Conservation (phyloP, 2,329 filamentous ascomycete species). For the Fusarium duplospermum region DNA sequence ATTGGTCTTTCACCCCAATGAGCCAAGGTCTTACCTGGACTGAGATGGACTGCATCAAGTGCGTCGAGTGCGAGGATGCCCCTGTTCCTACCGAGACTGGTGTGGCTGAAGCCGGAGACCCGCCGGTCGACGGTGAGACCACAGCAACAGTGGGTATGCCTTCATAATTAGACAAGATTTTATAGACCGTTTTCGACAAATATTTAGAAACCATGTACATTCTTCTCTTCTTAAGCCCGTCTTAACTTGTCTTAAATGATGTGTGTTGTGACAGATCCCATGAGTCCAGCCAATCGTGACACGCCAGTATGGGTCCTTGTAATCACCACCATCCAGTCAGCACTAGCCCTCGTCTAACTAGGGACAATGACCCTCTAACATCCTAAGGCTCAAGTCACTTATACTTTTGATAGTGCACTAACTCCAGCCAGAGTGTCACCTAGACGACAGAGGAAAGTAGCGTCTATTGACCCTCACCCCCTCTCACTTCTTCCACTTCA, state of each 20-base stretch:
- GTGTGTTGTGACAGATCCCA: too few species aligned
- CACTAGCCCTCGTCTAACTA: not conserved
- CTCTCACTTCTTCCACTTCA: not conserved
- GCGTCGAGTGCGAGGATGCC: not conserved
- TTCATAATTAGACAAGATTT: not conserved
- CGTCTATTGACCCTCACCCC: too few species aligned
- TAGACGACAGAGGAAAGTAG: too few species aligned
- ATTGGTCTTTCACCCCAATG: not conserved
- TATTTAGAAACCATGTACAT: not conserved
- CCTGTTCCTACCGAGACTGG: not conserved
- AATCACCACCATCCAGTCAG: not conserved
- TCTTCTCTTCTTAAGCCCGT: not conserved
- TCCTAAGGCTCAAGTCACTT: accelerated
- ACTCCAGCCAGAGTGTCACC: not conserved
- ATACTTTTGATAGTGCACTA: not conserved
- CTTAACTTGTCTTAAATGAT: too few species aligned
- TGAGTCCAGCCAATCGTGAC: not conserved
- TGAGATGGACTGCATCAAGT: not conserved
- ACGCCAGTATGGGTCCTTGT: not conserved
- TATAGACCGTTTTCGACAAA: not conserved
- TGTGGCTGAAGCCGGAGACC: not conserved
- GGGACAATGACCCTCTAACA: not conserved
- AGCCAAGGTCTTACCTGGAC: not conserved
- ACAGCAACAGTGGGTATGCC: not conserved
- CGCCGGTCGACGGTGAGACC: not conserved